Percentiles rank a stretch among this genome's conserved stretches.
Conservation (phyloP, 2,329 filamentous ascomycete species). For the Didymellaceae sp. region DNA sequence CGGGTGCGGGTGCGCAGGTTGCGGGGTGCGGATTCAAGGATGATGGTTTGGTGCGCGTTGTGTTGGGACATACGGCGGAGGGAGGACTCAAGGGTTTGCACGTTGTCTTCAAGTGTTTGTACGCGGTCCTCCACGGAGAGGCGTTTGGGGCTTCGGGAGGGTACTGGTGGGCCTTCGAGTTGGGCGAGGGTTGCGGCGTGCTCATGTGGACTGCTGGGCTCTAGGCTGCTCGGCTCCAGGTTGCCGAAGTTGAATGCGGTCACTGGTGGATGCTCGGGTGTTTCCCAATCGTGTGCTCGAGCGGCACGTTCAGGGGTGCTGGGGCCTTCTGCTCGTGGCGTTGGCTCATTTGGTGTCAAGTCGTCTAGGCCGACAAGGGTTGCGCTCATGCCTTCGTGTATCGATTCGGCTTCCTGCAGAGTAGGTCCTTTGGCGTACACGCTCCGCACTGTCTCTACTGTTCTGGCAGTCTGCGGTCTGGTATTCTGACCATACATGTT, state of each 20-base stretch:
- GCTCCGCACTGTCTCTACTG: constrained; percentile 40
- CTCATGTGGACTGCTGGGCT: constrained; percentile 21
- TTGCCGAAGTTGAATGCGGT: constrained; percentile 48
- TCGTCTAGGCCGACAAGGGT: constrained; percentile 32
- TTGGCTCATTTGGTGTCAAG: constrained; percentile 16
- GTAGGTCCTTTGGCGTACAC: constrained; percentile 30
- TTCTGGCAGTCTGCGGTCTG: constrained; percentile 43
- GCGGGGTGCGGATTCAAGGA: constrained; percentile 47
- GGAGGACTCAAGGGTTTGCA: constrained; percentile 39
- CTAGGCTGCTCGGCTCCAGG: constrained; percentile 43
- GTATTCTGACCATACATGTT: constrained; percentile 40
- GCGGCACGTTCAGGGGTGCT: constrained; percentile 16
- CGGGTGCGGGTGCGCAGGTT: constrained; percentile 41
- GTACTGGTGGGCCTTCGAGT: constrained; percentile 19
- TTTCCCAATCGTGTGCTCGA: constrained; percentile 16
- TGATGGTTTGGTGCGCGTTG: constrained; percentile 48
- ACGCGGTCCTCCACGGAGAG: constrained; percentile 46
- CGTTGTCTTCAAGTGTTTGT: constrained; percentile 38
- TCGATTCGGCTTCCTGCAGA: constrained; percentile 26
- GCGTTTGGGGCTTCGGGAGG: constrained; percentile 26
- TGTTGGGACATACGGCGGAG: constrained; percentile 43
- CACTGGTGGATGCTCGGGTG: constrained; percentile 28
- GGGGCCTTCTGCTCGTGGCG: constrained; percentile 16
- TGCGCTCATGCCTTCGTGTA: constrained; percentile 31
- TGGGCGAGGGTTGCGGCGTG: constrained; percentile 9